Evolutionary conservation across 2,329 filamentous ascomycete species (phyloP).

Genomic region (Verticillium longisporum): DNA sequence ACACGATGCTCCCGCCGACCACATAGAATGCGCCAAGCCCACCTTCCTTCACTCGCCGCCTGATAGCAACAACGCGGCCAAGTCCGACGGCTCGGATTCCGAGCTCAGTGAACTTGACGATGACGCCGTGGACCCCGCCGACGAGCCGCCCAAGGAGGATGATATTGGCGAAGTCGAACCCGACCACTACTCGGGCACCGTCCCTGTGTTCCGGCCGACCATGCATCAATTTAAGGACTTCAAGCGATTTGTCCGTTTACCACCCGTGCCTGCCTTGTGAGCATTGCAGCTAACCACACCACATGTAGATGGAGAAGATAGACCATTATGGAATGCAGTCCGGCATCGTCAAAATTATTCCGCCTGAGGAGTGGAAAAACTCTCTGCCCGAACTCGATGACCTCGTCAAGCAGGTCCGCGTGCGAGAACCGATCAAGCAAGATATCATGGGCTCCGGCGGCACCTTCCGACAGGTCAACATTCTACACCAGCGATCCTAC

Average conservation of each 20-base stretch:
- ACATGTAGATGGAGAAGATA: constrained; percentile 63
- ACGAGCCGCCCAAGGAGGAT: constrained; percentile 26
- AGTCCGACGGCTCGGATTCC: constrained; percentile 55
- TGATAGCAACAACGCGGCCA: constrained; percentile 54
- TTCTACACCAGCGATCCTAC: constrained; percentile 92
- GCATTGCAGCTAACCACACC: not conserved
- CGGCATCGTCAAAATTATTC: constrained; percentile 92
- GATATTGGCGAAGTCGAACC: constrained; percentile 75
- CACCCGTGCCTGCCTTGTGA: not conserved
- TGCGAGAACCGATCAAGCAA: constrained; percentile 96
- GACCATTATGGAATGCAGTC: constrained; percentile 96
- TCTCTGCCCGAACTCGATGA: constrained; percentile 73
- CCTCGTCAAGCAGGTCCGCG: constrained; percentile 81
- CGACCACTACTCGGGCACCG: constrained; percentile 83
- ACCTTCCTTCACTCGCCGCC: constrained; percentile 55
- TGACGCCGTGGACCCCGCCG: constrained; percentile 28
- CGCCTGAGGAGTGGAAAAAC: constrained; percentile 88
- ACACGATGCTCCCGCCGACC: constrained; percentile 14
- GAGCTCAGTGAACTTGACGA: constrained; percentile 61
- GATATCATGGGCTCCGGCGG: constrained; percentile 96
- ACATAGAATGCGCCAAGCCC: constrained; percentile 30
- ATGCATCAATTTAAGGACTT: constrained; percentile 96
- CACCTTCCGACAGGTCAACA: constrained; percentile 94
- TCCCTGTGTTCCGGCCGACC: constrained; percentile 91
- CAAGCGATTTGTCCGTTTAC: constrained; percentile 67